Conservation (phyloP, 2,329 filamentous ascomycete species). For the Pezizomycotina sp. region DNA sequence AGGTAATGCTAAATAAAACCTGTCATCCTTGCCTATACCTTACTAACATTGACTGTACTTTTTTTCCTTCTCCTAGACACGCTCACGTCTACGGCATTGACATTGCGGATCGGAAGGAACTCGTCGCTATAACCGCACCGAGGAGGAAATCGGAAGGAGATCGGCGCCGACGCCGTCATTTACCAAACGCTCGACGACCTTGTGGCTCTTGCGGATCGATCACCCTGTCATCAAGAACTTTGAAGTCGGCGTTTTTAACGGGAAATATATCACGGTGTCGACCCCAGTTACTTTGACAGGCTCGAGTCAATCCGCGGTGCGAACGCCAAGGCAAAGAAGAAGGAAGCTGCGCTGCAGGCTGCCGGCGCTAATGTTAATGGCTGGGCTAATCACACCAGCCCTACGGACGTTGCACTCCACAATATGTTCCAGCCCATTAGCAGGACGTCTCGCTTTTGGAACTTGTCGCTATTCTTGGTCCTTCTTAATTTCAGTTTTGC, state of each 20-base stretch:
- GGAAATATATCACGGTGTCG: constrained; percentile 64
- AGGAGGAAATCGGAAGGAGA: constrained; percentile 47
- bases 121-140: constrained; percentile 54
- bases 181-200: constrained; percentile 64
- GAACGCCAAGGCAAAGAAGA: constrained; percentile 48
- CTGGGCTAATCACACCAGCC: too few species aligned
- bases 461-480: too few species aligned
- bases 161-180: constrained; percentile 60
- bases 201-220: constrained; percentile 60
- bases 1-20: constrained; percentile 32
- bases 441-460: too few species aligned
- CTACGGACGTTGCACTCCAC: constrained; percentile 18
- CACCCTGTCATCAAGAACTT: constrained; percentile 45
- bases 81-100: constrained; percentile 79
- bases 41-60: not conserved
- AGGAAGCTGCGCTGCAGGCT: constrained; percentile 47
- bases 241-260: constrained; percentile 83
- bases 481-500: too few species aligned
- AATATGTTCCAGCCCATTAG: constrained; percentile 19
- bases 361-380: constrained; percentile 47
- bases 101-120: constrained; percentile 51
- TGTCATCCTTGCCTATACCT: not conserved
- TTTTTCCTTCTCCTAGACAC: constrained; percentile 36
- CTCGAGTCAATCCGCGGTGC: constrained; percentile 56
- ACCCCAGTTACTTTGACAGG: constrained; percentile 66